Evolutionary conservation across 805 yeast genomes (phyloP), one percentile per base, ranked within the genome.

Genomic region (Candida ulmi): DNA sequence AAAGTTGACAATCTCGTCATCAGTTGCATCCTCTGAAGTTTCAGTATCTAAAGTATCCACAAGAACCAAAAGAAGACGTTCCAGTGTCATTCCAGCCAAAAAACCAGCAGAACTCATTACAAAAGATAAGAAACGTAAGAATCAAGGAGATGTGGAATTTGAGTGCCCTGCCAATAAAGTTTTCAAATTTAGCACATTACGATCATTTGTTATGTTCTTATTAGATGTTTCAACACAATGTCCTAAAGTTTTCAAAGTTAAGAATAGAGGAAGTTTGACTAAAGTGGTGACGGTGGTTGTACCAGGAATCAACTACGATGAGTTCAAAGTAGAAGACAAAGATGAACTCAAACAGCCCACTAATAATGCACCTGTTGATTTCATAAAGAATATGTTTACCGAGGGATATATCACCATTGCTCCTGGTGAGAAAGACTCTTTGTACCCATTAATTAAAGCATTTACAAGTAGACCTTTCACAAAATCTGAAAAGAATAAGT

Each of bases 381-480:
- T 57, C 69, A 35, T 78, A 36, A 40, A 58, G 4, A 45, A 60
- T 0, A 54, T 58, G 2, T 82, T 80, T 48, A 52, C 58, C 0
- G 48, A 62, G 24, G 52, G 68, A 11, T 57, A 79, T 36, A 82
- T 82, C 0, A 60, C 82, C 2, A 53, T 60, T 21, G 68, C 80
- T 6, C 95, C 95, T 0, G 96, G 95, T 0, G 71, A 78, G 4
- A 72, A 71, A 45, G 76, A 71, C 31, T 68, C 73, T 9, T 55
- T 77, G 27, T 77, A 65, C 51, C 80, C 79, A 35, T 72, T 78
- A 13, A 65, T 72, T 38, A 70, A 68, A 33, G 68, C 84, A 2
- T 69, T 88, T 33, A 63, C 77, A 13, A 70, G 70, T 39, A 67
- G 74, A n/a, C 78, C 80, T 0, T 59, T 80, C 40, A 66, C 82